Evolutionary conservation across 179 eudicot genomes (phyloP).

Genomic region (Silene noctiflora): DNA sequence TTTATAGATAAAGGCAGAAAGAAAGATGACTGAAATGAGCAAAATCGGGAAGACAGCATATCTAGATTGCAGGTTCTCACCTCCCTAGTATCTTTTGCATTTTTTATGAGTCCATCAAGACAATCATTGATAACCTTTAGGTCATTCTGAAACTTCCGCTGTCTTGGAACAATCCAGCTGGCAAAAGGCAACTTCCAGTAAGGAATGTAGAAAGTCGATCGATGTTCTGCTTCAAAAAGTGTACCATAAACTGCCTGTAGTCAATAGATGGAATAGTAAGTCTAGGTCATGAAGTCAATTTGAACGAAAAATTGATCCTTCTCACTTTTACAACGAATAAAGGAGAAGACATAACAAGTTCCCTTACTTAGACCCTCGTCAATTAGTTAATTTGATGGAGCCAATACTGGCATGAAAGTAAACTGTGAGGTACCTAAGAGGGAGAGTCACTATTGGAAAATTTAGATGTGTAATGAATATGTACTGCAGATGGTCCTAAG

Average conservation of each 20-base stretch:
- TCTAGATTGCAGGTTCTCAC: conserved; percentile 36
- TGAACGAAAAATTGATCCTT: not conserved
- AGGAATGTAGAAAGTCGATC: conserved; percentile 96
- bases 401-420: too few relatives aligned
- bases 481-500: too few relatives aligned
- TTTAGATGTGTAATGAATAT: too few relatives aligned
- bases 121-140: conserved; percentile 86
- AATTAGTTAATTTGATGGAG: too few relatives aligned
- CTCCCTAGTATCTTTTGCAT: conserved; percentile 98
- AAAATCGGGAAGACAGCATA: not conserved
- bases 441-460: too few relatives aligned
- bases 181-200: conserved; percentile 96
- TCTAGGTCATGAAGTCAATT: conserved; percentile 1
- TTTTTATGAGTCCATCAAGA: conserved; percentile 89
- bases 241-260: conserved; percentile 96
- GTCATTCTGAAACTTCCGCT: conserved; percentile 84
- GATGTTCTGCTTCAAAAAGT: conserved; percentile 99
- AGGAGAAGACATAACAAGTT: not conserved
- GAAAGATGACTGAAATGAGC: not conserved
- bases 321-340: conserved; percentile 3
- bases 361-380: not conserved
- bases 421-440: too few relatives aligned
- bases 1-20: not conserved
- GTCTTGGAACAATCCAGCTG: conserved; percentile 94
- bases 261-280: conserved; percentile 9